Evolutionary conservation across 2,329 filamentous ascomycete species (phyloP).

Genomic region (Colletotrichum sp.): DNA sequence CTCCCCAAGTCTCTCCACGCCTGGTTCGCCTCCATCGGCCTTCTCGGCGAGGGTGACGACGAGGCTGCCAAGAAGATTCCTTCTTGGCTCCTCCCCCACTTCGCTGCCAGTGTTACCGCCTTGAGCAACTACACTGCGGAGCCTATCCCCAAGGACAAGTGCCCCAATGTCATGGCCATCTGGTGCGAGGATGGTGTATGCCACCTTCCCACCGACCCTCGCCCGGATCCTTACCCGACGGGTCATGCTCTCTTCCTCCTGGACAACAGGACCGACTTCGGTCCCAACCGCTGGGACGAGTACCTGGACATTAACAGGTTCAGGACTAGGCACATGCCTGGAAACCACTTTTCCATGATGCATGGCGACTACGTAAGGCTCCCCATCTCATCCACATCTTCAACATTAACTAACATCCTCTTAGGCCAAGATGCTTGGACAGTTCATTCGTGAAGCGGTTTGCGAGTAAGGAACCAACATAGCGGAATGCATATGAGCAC

Average conservation of each 20-base stretch:
- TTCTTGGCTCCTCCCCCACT: conserved; percentile 77
- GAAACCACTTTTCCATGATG: conserved; percentile 82
- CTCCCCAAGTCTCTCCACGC: conserved; percentile 69
- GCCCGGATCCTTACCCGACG: conserved; percentile 64
- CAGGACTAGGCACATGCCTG: conserved; percentile 69
- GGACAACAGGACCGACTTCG: conserved; percentile 76
- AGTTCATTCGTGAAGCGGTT: conserved; percentile 40
- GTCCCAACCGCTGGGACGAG: conserved; percentile 72
- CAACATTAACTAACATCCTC: conserved; percentile 19
- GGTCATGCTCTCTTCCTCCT: conserved; percentile 72
- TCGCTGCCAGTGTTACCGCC: conserved; percentile 70
- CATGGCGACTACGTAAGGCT: conserved; percentile 54
- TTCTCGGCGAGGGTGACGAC: conserved; percentile 67
- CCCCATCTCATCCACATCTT: too few species aligned
- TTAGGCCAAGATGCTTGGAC: conserved; percentile 40
- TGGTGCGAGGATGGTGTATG: conserved; percentile 80
- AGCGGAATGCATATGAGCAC: conserved; percentile 1
- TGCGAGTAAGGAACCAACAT: conserved; percentile 18
- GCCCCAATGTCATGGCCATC: conserved; percentile 67
- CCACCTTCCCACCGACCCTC: conserved; percentile 67
- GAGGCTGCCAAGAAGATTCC: conserved; percentile 60
- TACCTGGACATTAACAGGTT: conserved; percentile 67
- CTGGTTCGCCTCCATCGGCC: conserved; percentile 75
- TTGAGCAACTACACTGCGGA: conserved; percentile 72
- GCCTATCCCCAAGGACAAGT: conserved; percentile 62